Base-by-base conservation (phyloP, 345 rosid species). In the Orychophragmus violaceus region DNA sequence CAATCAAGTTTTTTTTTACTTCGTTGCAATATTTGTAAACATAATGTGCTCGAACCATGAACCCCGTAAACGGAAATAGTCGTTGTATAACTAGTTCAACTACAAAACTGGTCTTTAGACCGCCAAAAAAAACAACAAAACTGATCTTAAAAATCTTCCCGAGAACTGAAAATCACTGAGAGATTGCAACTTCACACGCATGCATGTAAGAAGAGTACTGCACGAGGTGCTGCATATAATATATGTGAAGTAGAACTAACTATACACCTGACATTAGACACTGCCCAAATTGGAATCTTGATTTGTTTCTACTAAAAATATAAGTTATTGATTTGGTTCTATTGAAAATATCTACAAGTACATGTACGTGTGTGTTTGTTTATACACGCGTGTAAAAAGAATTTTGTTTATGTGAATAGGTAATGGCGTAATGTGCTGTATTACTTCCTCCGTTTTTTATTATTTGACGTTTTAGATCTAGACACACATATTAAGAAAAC, bases 281-380 rank as follows among this genome's bases (percentile, higher is more conserved):
- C 27, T 70, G 35, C 55, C 69, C 21, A 51, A 41, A 60, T 29
- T 62, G 28, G 68, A 60, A 52, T 61, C 35, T 51, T 52, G 14
- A 21, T 59, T 17, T 59, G 2, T 8, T 10, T n/a, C n/a, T n/a
- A n/a, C n/a, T n/a, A n/a, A n/a, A n/a, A n/a, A n/a, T n/a, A n/a
- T n/a, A n/a, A n/a, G n/a, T n/a, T 29, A 51, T 52, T 51, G 42
- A 3, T 29, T 0, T 27, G n/a, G 2, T 32, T 32, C 36, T 32
- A 6, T 16, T 8, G 35, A 23, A 48, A 35, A 49, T 23, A 52
- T 29, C 4, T 41, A 45, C 35, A 44, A 37, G 44, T 71, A 62
- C 54, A 62, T 22, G 33, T 45, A 24, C 21, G 49, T 32, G 35
- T 39, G 12, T 33, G 5, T 45, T n/a, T 13, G 42, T 36, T 41